phyloP scores from a whole-genome alignment of 75 land plant species.

The Isoetes taiwanensis region DNA sequence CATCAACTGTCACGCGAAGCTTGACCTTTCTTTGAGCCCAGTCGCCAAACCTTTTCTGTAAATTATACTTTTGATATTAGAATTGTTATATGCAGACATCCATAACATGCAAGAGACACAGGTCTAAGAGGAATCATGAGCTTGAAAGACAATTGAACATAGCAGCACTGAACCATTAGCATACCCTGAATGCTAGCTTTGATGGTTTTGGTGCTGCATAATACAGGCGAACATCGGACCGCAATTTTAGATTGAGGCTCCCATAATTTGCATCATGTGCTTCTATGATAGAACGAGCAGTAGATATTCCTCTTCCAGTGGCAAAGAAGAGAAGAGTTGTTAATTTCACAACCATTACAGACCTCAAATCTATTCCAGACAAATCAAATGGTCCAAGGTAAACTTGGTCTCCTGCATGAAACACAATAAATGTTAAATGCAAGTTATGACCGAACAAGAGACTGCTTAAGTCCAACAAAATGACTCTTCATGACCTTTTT shows the following conservation, averaged over 20 bases:
- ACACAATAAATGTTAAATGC: no score
- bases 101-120: no score
- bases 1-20: constrained; percentile 19
- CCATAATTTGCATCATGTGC: constrained; percentile 24
- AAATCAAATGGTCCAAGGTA: constrained; percentile 25
- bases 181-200: constrained; percentile 21
- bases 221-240: constrained; percentile 23
- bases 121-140: neutral
- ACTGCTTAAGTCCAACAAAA: neutral
- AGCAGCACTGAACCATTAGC: neutral
- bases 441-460: no score
- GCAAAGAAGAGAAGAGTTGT: constrained; percentile 27
- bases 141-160: neutral
- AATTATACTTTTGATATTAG: no score
- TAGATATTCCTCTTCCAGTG: constrained; percentile 22
- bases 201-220: constrained; percentile 26
- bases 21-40: constrained; percentile 26
- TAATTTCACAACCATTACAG: constrained; percentile 17
- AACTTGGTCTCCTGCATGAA: constrained; percentile 19
- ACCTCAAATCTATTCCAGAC: constrained; percentile 25
- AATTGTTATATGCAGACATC: no score
- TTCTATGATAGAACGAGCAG: constrained; percentile 24
- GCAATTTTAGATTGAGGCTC: constrained; percentile 14
- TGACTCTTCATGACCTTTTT: constrained; percentile 11
- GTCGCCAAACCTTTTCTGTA: constrained; percentile 14